These are phyloP conservation scores for Pestalotiopsis sp. DNA, from an alignment of 2,329 filamentous ascomycete species.

Conservation along the genomic window DNA sequence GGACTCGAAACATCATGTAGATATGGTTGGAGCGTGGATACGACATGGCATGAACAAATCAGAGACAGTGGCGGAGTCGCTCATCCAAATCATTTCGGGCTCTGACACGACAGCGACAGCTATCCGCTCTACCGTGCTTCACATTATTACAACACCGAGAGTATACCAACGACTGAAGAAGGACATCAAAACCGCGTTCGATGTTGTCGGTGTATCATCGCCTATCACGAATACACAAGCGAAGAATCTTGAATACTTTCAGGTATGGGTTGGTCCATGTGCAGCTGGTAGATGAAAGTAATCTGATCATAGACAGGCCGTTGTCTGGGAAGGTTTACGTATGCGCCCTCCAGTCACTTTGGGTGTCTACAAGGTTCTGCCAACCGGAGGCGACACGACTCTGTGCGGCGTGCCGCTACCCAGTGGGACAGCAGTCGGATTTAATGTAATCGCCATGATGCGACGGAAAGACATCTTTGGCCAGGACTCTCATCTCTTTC, in stretches of 20 bases:
- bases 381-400: constrained; percentile 23
- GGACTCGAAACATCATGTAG: too few relatives aligned
- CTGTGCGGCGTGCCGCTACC: constrained; percentile 30
- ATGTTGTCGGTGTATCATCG: too few relatives aligned
- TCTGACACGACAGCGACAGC: constrained; percentile 21
- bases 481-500: constrained; percentile 34
- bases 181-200: constrained; percentile 33
- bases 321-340: constrained; percentile 5
- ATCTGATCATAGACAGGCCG: not conserved
- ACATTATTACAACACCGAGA: constrained; percentile 45
- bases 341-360: not conserved
- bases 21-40: too few relatives aligned
- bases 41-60: too few relatives aligned
- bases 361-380: constrained; percentile 2
- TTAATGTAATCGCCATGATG: constrained; percentile 32
- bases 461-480: constrained; percentile 29
- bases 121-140: constrained; percentile 21
- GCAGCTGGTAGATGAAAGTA: not conserved
- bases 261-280: not conserved
- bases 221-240: constrained; percentile 18
- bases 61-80: too few relatives aligned
- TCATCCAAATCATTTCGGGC: constrained; percentile 4
- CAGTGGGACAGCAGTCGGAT: constrained; percentile 33
- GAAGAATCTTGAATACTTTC: constrained; percentile 24
- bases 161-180: constrained; percentile 42